A percentile compares a stretch with the other conserved stretches of the same genome.
phyloP scores from a whole-genome alignment of 805 yeast genomes.

The Candida arabinofermentans region DNA sequence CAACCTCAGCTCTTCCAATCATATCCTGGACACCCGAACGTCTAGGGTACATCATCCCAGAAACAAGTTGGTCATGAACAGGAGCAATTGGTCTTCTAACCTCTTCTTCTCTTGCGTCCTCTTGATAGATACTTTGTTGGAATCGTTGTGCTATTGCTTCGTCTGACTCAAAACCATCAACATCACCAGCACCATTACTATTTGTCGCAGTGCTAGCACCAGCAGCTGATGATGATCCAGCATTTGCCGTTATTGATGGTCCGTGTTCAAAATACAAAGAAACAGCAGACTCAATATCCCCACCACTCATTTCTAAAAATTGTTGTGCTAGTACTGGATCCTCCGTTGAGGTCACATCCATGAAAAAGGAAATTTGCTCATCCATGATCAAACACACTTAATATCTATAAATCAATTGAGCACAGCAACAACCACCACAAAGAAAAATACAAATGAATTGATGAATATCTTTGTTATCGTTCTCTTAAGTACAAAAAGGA shows the following conservation, averaged over 20 bases:
- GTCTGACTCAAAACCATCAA: slow-evolving; percentile 22
- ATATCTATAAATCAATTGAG: too few relatives aligned
- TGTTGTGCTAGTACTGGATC: slow-evolving; percentile 67
- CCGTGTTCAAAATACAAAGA: slow-evolving; percentile 76
- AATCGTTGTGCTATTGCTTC: slow-evolving; percentile 57
- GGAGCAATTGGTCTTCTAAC: slow-evolving; percentile 80
- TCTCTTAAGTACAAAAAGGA: too few relatives aligned
- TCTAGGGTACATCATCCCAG: slow-evolving; percentile 19
- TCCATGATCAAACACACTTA: slow-evolving; percentile 13
- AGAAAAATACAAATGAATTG: too few relatives aligned
- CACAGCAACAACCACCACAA: too few relatives aligned
- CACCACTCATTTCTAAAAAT: slow-evolving; percentile 74
- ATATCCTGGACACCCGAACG: slow-evolving; percentile 34
- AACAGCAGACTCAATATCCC: slow-evolving; percentile 79
- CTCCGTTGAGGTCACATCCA: slow-evolving; percentile 76
- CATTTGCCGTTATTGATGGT: too few relatives aligned
- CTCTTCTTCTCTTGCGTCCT: slow-evolving; percentile 37
- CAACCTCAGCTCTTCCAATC: slow-evolving; percentile 45
- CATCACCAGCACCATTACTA: slow-evolving; percentile 1
- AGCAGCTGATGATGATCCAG: too few relatives aligned
- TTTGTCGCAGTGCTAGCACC: slow-evolving; percentile 1
- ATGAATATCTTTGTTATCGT: too few relatives aligned
- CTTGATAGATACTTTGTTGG: slow-evolving; percentile 58
- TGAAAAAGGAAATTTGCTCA: slow-evolving; percentile 62
- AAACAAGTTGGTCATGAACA: slow-evolving; percentile 58